A percentile compares a stretch with the other conserved stretches of the same genome.
Evolutionary conservation across 2,329 filamentous ascomycete species (phyloP).

Genomic region (Fusarium continuum): DNA sequence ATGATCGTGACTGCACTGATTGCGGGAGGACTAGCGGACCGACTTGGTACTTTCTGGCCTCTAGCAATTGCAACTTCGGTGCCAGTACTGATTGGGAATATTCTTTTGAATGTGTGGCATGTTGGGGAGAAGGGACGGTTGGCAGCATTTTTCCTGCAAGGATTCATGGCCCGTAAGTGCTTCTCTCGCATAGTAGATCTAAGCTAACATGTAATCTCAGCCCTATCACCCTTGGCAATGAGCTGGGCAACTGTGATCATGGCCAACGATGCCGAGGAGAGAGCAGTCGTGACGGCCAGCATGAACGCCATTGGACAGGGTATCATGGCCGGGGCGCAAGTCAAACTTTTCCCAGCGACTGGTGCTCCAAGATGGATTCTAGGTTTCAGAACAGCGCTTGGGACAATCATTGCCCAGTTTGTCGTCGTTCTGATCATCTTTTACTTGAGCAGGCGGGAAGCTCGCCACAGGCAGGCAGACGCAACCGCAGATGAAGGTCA

Average conservation of each 20-base stretch:
- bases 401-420: too few species aligned
- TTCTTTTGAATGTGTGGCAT: conserved; percentile 39
- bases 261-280: conserved; percentile 52
- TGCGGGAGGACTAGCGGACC: conserved; percentile 48
- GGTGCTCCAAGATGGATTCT: conserved; percentile 48
- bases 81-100: conserved; percentile 47
- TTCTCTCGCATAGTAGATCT: too few species aligned
- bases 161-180: too few species aligned
- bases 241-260: conserved; percentile 52
- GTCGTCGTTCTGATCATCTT: too few species aligned
- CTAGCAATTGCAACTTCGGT: conserved; percentile 46
- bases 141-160: too few species aligned
- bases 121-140: too few species aligned
- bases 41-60: conserved; percentile 48
- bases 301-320: conserved; percentile 56
- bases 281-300: conserved; percentile 53
- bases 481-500: too few species aligned
- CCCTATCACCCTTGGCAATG: conserved; percentile 50
- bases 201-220: conserved; percentile 22
- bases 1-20: conserved; percentile 49
- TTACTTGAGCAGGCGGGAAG: too few species aligned
- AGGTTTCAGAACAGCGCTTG: conserved; percentile 29
- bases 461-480: too few species aligned
- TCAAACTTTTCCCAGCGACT: conserved; percentile 51
- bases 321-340: conserved; percentile 52